phyloP scores from a whole-genome alignment of 805 yeast species.

The Priceomyces fermenticarens region DNA sequence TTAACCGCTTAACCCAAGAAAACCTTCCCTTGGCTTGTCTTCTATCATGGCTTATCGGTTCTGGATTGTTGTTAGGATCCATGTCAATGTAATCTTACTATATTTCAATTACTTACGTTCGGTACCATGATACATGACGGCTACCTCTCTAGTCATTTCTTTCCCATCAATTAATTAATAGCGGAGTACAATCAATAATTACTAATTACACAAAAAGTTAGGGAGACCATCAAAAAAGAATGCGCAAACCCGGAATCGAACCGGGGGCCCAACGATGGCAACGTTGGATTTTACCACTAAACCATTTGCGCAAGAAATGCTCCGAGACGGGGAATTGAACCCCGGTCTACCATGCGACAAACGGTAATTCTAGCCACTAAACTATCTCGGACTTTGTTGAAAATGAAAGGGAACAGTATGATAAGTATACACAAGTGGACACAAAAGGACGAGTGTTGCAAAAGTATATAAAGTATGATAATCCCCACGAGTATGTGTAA shows the following conservation, averaged over 20 bases:
- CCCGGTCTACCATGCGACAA: conserved; percentile 22
- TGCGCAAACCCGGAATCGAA: conserved; percentile 6
- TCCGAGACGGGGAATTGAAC: conserved; percentile 22
- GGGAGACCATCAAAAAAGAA: neutral
- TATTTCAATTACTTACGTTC: too few relatives aligned
- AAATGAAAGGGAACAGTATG: too few relatives aligned
- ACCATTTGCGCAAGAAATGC: conserved; percentile 7
- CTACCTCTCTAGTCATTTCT: too few relatives aligned
- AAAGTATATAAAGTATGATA: neutral
- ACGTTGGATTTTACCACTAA: conserved; percentile 4
- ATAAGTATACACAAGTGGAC: neutral
- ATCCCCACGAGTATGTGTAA: neutral
- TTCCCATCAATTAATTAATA: too few relatives aligned
- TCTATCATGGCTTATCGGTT: conserved; percentile 16
- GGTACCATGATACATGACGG: too few relatives aligned
- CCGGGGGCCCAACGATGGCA: conserved; percentile 6
- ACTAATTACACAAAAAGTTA: too few relatives aligned
- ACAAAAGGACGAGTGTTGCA: neutral
- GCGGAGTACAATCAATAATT: too few relatives aligned
- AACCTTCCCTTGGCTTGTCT: conserved; percentile 31
- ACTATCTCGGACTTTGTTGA: conserved; percentile 13
- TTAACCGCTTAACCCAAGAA: conserved; percentile 39
- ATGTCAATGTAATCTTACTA: too few relatives aligned
- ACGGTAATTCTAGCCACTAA: conserved; percentile 21
- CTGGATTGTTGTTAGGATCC: conserved; percentile 2